Evolutionary conservation across 371 early-diverging fungal genomes (phyloP).

Genomic region (Circinella minor): DNA sequence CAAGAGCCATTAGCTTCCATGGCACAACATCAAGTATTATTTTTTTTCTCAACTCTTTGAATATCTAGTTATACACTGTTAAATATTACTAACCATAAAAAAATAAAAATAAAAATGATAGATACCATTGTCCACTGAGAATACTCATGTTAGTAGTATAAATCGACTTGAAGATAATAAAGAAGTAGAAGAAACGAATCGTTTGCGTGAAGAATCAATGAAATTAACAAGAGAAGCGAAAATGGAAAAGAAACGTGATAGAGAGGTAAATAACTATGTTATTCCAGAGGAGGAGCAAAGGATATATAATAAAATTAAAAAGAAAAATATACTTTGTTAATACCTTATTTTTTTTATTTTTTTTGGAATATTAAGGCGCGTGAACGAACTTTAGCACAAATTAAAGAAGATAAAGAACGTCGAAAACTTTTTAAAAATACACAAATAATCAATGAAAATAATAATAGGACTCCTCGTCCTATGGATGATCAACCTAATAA

Average conservation of each 20-base stretch:
- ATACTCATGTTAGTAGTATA: no score
- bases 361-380: slow-evolving; percentile 20
- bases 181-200: slow-evolving; percentile 12
- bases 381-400: slow-evolving; percentile 19
- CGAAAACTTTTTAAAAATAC: slow-evolving; percentile 8
- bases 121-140: no score
- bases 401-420: slow-evolving; percentile 31
- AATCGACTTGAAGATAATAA: slow-evolving; percentile 4
- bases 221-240: slow-evolving; percentile 24
- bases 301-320: neutral
- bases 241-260: slow-evolving; percentile 18
- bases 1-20: no score
- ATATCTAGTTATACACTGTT: no score
- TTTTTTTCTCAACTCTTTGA: no score
- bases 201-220: slow-evolving; percentile 15
- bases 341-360: no score
- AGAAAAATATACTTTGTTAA: no score
- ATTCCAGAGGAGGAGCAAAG: neutral
- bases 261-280: no score
- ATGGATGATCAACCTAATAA: neutral
- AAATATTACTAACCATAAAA: no score
- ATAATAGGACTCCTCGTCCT: neutral
- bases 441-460: slow-evolving; percentile 7
- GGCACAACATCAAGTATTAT: no score
- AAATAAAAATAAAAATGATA: no score